phyloP scores from a whole-genome alignment of 148 eudicot genomes.

The Diospyros lotus region DNA sequence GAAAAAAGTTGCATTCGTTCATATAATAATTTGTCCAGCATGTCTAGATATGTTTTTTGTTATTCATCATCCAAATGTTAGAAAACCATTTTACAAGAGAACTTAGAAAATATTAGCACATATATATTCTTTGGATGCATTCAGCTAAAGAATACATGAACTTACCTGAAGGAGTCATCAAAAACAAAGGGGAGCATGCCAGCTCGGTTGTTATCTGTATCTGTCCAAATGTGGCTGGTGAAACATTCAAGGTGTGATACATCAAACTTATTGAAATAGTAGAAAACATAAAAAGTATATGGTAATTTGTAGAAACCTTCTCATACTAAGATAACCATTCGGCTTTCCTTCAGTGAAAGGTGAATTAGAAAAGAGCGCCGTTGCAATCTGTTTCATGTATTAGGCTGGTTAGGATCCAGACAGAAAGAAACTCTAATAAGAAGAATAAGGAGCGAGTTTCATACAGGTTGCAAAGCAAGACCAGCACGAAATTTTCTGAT shows the following conservation, averaged over 20 bases:
- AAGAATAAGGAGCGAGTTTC: slow-evolving; percentile 21
- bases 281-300: neutral
- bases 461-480: slow-evolving; percentile 96
- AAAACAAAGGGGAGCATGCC: slow-evolving; percentile 98
- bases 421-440: slow-evolving; percentile 12
- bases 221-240: slow-evolving; percentile 85
- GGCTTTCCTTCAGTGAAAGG: slow-evolving; percentile 98
- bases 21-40: neutral
- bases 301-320: slow-evolving; percentile 48
- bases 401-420: slow-evolving; percentile 21
- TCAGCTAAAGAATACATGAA: slow-evolving; percentile 4
- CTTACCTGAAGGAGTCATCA: slow-evolving; percentile 88
- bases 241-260: slow-evolving; percentile 16
- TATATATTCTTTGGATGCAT: neutral
- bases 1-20: neutral
- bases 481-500: slow-evolving; percentile 91
- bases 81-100: neutral
- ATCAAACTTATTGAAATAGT: slow-evolving; percentile 8
- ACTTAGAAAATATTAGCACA: neutral
- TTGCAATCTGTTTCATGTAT: slow-evolving; percentile 69
- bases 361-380: slow-evolving; percentile 96
- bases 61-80: too few species aligned
- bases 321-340: slow-evolving; percentile 93
- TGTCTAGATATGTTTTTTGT: neutral
- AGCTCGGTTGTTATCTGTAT: slow-evolving; percentile 77